A percentile compares a stretch with the other conserved stretches of the same genome.
These are phyloP conservation scores for Colletotrichum sidae DNA, from an alignment of 2,329 filamentous ascomycete species.

Conservation along the genomic window DNA sequence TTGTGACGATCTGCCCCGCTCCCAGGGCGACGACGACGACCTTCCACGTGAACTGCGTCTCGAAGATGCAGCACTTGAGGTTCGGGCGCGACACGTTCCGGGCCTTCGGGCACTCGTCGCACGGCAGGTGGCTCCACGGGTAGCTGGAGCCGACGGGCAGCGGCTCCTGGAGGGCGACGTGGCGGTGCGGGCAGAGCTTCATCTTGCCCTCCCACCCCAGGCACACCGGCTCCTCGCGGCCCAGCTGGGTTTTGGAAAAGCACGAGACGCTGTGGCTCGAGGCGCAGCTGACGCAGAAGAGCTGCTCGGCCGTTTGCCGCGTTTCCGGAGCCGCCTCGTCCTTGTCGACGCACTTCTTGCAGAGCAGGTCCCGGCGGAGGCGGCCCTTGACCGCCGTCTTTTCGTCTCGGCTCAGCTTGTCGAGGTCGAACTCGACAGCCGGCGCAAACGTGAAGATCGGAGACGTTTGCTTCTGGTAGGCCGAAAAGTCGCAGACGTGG, in stretches of 20 bases:
- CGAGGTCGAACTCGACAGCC: no score
- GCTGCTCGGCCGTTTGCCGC: neutral
- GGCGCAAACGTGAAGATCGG: no score
- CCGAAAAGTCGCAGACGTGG: no score
- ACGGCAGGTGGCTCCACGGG: neutral
- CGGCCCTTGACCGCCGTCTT: no score
- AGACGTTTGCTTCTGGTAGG: no score
- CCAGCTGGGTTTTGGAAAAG: neutral
- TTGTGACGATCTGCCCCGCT: conserved; percentile 5
- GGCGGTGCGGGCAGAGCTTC: neutral
- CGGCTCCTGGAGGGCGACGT: neutral
- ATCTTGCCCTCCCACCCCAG: neutral
- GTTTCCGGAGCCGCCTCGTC: neutral
- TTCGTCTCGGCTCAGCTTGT: no score
- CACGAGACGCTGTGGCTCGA: neutral
- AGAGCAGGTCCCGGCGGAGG: no score
- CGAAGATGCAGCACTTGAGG: neutral
- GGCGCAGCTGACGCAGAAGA: neutral
- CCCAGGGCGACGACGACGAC: neutral
- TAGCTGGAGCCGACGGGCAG: neutral
- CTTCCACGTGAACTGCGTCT: neutral
- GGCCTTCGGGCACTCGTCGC: neutral
- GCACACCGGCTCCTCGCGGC: neutral
- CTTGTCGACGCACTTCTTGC: neutral
- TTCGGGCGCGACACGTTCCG: neutral